Evolutionary conservation across 371 early-diverging fungal species (phyloP).

Genomic region (Syncephalastrum racemosum): DNA sequence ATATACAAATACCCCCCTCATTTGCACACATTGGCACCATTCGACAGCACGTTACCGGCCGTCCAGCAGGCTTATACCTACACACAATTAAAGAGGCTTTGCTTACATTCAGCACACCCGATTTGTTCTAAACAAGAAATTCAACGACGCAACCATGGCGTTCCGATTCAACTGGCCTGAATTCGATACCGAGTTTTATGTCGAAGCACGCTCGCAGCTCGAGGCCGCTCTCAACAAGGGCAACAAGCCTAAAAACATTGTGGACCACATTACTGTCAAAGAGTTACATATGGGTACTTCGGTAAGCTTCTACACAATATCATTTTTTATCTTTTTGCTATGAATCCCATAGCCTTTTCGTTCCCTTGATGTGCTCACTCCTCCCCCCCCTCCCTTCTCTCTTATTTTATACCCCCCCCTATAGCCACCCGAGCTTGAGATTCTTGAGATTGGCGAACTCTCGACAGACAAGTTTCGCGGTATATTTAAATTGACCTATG

Average conservation of each 20-base stretch:
- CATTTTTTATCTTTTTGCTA: not conserved
- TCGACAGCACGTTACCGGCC: not conserved
- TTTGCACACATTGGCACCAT: not conserved
- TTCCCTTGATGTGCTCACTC: slow-evolving; percentile 8
- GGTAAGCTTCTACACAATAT: slow-evolving; percentile 57
- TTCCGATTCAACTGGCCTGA: slow-evolving; percentile 96
- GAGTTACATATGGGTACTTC: slow-evolving; percentile 93
- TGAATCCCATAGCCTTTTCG: not conserved
- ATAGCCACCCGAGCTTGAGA: slow-evolving; percentile 94
- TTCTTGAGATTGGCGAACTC: slow-evolving; percentile 97
- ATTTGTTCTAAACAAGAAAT: too few relatives aligned
- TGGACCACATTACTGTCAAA: slow-evolving; percentile 85
- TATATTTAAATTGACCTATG: slow-evolving; percentile 92
- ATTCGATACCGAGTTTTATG: slow-evolving; percentile 82
- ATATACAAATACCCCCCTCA: slow-evolving; percentile 1
- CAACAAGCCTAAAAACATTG: slow-evolving; percentile 87
- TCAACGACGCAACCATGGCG: slow-evolving; percentile 61
- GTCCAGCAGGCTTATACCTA: not conserved
- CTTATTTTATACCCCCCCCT: not conserved
- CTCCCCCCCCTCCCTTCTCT: too few relatives aligned
- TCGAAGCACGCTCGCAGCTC: slow-evolving; percentile 82
- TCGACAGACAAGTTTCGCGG: slow-evolving; percentile 91
- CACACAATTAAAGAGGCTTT: not conserved
- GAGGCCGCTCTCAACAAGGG: slow-evolving; percentile 91
- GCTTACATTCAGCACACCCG: not conserved